Conservation (phyloP, 768 basidiomycete genomes). For the Russula emetica region DNA sequence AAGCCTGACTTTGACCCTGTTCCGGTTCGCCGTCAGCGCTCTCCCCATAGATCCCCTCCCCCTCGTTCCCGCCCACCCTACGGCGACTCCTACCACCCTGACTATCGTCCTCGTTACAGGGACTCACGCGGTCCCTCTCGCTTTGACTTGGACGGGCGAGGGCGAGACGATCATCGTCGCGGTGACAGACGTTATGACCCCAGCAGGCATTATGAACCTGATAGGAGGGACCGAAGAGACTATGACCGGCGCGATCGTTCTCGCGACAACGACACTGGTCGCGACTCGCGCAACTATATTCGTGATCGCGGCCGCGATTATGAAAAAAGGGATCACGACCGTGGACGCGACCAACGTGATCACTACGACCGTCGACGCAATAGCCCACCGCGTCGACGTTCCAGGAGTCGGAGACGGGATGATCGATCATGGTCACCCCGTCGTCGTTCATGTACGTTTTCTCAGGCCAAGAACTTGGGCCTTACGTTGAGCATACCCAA, state of each 20-base stretch:
- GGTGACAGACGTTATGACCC: slow-evolving; percentile 22
- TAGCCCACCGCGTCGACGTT: slow-evolving; percentile 22
- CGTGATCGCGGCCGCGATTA: slow-evolving; percentile 20
- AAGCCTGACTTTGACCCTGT: slow-evolving; percentile 34
- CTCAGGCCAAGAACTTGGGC: not conserved
- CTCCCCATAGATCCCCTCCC: slow-evolving; percentile 24
- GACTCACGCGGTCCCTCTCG: slow-evolving; percentile 21
- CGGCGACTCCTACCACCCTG: slow-evolving; percentile 16
- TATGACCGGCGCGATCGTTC: slow-evolving; percentile 15
- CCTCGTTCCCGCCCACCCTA: slow-evolving; percentile 22
- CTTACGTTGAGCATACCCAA: not conserved
- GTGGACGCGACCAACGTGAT: slow-evolving; percentile 15
- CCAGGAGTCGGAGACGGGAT: slow-evolving; percentile 22
- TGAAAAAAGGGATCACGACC: slow-evolving; percentile 23
- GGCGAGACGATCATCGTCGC: slow-evolving; percentile 20
- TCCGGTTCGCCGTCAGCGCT: slow-evolving; percentile 28
- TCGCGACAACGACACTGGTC: slow-evolving; percentile 15
- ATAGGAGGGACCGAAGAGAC: slow-evolving; percentile 21
- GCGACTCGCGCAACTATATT: slow-evolving; percentile 14
- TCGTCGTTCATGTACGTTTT: slow-evolving; percentile 22
- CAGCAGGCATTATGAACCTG: slow-evolving; percentile 17
- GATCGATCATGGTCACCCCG: slow-evolving; percentile 24
- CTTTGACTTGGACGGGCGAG: slow-evolving; percentile 14
- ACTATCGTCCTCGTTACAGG: slow-evolving; percentile 19
- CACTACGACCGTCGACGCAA: slow-evolving; percentile 13